Evolutionary conservation across 1,284 basidiomycete species (phyloP), one percentile per base, ranked within the genome.

Genomic region (Trichosporon sp.): DNA sequence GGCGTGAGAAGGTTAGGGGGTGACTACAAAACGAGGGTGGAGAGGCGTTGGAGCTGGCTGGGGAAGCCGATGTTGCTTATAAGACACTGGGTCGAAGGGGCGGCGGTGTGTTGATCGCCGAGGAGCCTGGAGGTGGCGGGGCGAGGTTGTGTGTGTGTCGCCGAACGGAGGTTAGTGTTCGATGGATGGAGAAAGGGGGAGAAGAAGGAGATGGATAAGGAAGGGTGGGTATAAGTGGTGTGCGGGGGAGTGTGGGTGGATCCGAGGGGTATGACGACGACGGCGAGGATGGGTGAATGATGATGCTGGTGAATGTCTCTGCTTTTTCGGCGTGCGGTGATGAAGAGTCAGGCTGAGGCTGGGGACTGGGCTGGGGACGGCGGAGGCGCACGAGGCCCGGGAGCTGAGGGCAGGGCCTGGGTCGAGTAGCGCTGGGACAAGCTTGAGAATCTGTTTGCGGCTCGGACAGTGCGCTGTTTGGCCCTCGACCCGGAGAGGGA

Each of bases 241-340:
- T 58, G 32, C 35, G 35, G 25, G 42, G 32, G 13, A 31, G n/a
- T 15, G 34, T 31, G 65, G 27, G 44, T 38, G 47, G 56, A 60
- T 60, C 56, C 56, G 29, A 31, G 29, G 56, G 56, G 56, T 60
- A 60, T 60, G 56, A 60, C 56, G 56, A 60, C 56, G 56, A 60
- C 56, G 56, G 56, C 56, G 56, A 51, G 47, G 47, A 51, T 7
- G 11, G 47, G 47, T 51, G 47, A 51, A 51, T 51, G 47, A 51
- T 51, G 47, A 51, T 51, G 47, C 47, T 51, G 21, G 47, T 25
- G 23, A 51, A 51, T 23, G 47, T 25, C 21, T 51, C 47, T 51
- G 21, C 5, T 51, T 25, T 51, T 51, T 42, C 38, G 38, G 38
- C 47, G 47, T n/a, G 23, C 11, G 21, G 47, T 9, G 47, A 51